Conservation (phyloP, 2,329 filamentous ascomycete species). For the Colletotrichum chrysophilum region DNA sequence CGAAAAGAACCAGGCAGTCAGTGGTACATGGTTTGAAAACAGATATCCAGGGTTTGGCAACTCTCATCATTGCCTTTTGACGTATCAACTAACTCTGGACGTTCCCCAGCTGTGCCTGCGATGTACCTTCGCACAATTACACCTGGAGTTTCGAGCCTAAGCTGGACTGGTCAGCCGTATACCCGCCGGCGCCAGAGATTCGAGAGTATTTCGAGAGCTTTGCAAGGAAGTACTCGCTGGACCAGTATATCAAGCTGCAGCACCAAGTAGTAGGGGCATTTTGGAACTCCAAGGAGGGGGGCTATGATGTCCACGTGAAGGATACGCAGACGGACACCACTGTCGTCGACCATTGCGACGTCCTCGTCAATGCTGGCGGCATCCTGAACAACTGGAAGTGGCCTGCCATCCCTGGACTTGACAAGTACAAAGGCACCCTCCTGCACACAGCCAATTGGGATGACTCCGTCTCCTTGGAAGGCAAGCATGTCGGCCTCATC, state of each 20-base stretch:
- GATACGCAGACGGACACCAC: slow-evolving; percentile 31
- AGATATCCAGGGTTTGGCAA: slow-evolving; percentile 42
- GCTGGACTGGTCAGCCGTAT: slow-evolving; percentile 58
- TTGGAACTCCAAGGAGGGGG: slow-evolving; percentile 39
- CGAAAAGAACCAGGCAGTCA: slow-evolving; percentile 61
- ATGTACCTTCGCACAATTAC: slow-evolving; percentile 58
- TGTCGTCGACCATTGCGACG: slow-evolving; percentile 45
- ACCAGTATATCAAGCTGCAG: slow-evolving; percentile 33
- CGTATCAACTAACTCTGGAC: neutral
- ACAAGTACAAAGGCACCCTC: slow-evolving; percentile 50
- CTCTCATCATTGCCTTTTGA: neutral
- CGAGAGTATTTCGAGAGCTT: slow-evolving; percentile 51
- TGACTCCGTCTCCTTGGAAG: slow-evolving; percentile 38
- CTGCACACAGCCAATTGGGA: slow-evolving; percentile 63
- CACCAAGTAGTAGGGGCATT: slow-evolving; percentile 31
- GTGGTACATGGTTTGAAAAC: slow-evolving; percentile 61
- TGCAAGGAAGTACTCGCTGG: slow-evolving; percentile 40
- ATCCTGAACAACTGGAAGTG: slow-evolving; percentile 59
- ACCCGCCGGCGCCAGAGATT: slow-evolving; percentile 47
- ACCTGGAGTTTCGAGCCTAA: slow-evolving; percentile 59
- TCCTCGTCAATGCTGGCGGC: slow-evolving; percentile 54
- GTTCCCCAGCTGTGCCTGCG: slow-evolving; percentile 44
- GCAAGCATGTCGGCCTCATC: slow-evolving; percentile 46
- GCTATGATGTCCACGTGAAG: slow-evolving; percentile 38
- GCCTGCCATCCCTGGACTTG: slow-evolving; percentile 52